Percentiles rank a stretch among this genome's conserved stretches.
These are phyloP conservation scores for Hydnomerulius pinastri DNA, from an alignment of 768 basidiomycete species.

Conservation along the genomic window DNA sequence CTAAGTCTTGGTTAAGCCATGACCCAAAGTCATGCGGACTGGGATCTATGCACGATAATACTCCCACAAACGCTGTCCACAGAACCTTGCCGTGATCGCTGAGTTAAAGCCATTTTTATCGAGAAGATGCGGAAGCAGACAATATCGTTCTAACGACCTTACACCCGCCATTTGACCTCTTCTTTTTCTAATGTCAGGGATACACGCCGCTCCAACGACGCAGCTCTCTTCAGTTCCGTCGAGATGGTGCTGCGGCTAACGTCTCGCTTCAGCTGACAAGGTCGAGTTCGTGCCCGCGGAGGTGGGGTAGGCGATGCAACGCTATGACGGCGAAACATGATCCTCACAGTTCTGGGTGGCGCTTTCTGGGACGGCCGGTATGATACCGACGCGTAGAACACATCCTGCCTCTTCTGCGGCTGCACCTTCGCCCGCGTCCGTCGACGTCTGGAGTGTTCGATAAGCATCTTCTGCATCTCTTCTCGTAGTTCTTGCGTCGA, in stretches of 20 bases:
- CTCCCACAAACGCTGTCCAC: too few species aligned
- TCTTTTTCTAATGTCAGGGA: slow-evolving; percentile 12
- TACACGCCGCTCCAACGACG: slow-evolving; percentile 27
- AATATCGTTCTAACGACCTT: not conserved
- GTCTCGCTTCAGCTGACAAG: slow-evolving; percentile 3
- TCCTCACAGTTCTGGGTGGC: slow-evolving; percentile 6
- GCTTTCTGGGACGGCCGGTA: slow-evolving; percentile 5
- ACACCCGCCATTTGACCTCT: slow-evolving; percentile 21
- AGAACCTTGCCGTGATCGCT: too few species aligned
- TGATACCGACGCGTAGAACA: slow-evolving; percentile 27
- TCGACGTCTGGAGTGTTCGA: slow-evolving; percentile 18
- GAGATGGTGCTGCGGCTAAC: slow-evolving; percentile 27
- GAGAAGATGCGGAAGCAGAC: too few species aligned
- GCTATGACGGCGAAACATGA: slow-evolving; percentile 16
- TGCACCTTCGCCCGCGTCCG: slow-evolving; percentile 18
- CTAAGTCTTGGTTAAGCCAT: too few species aligned
- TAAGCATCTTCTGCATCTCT: slow-evolving; percentile 22
- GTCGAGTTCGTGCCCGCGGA: not conserved
- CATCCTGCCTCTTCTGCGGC: slow-evolving; percentile 25
- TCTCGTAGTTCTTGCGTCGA: slow-evolving; percentile 11
- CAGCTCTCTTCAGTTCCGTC: slow-evolving; percentile 31
- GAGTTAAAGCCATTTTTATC: too few species aligned
- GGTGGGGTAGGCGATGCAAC: slow-evolving; percentile 24
- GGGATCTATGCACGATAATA: too few species aligned
- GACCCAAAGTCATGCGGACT: too few species aligned